Evolutionary conservation across 345 rosid genomes (phyloP).

Genomic region (Hibiscus tridactylites): DNA sequence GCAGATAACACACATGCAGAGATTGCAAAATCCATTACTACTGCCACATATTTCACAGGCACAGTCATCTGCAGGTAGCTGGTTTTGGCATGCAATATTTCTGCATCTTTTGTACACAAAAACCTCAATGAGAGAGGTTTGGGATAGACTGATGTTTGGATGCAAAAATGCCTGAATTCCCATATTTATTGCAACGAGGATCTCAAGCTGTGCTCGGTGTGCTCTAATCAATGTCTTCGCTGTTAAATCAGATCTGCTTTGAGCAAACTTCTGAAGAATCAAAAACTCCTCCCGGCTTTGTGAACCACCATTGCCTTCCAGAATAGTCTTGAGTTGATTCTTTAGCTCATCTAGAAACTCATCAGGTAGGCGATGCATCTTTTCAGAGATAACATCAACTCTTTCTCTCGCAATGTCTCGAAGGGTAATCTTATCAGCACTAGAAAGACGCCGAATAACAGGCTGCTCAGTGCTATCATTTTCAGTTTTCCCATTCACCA

Average conservation of each 20-base stretch:
- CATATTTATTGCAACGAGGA: background rate
- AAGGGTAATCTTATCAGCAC: background rate
- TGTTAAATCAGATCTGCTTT: background rate
- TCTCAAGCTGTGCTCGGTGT: background rate
- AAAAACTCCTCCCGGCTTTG: background rate
- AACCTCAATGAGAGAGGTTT: background rate
- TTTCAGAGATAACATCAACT: background rate
- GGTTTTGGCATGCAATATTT: background rate
- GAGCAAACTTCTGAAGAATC: background rate
- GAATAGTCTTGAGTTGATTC: background rate
- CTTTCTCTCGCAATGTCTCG: background rate
- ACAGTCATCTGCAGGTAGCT: background rate
- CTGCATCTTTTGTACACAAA: background rate
- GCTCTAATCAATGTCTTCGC: background rate
- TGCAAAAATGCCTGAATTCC: background rate
- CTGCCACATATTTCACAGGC: background rate
- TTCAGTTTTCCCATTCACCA: background rate
- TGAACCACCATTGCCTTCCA: background rate
- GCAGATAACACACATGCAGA: background rate
- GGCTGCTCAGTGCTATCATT: background rate
- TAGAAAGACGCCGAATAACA: background rate
- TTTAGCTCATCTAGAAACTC: background rate
- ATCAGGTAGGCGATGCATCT: background rate
- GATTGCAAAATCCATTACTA: background rate
- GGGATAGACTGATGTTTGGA: background rate